These are phyloP conservation scores for Nicotiana rustica DNA, from an alignment of 305 asterid genomes.

Conservation along the genomic window DNA sequence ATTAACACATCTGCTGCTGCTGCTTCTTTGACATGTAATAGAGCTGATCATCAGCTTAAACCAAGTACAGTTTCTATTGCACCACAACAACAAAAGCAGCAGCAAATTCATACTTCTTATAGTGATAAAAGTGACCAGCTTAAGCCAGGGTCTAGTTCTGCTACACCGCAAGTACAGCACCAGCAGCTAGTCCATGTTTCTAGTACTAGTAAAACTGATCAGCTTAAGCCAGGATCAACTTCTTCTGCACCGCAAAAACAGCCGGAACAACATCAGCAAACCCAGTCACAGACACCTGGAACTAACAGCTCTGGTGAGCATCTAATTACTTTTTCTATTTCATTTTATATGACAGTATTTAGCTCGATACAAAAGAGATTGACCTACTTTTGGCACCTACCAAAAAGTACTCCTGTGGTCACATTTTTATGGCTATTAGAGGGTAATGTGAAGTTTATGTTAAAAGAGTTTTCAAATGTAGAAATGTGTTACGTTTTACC, in stretches of 20 bases:
- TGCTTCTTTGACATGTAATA: constrained; percentile 21
- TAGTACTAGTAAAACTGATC: constrained; percentile 43
- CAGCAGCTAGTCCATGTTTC: constrained; percentile 53
- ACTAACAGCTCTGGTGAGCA: constrained; percentile 30
- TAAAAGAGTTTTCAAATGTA: neutral
- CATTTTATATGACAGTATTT: neutral
- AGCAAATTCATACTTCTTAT: constrained; percentile 29
- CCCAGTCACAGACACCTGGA: neutral
- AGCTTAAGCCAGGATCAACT: neutral
- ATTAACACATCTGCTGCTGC: constrained; percentile 16
- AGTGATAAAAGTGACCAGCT: constrained; percentile 40
- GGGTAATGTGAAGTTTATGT: neutral
- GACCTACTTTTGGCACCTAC: neutral
- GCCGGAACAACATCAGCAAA: neutral
- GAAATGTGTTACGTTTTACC: neutral
- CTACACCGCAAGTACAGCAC: constrained; percentile 41
- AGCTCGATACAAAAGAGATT: too few species aligned
- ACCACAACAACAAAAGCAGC: constrained; percentile 44
- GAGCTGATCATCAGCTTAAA: constrained; percentile 48
- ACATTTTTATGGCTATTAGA: too few species aligned
- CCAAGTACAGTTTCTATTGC: constrained; percentile 36
- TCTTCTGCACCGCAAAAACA: neutral
- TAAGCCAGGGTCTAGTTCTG: constrained; percentile 33
- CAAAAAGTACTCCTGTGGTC: neutral
- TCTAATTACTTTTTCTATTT: neutral